Percentiles rank a stretch among this genome's conserved stretches.
phyloP scores from a whole-genome alignment of 2,329 filamentous ascomycete genomes.

The Verticillium klebahnii region DNA sequence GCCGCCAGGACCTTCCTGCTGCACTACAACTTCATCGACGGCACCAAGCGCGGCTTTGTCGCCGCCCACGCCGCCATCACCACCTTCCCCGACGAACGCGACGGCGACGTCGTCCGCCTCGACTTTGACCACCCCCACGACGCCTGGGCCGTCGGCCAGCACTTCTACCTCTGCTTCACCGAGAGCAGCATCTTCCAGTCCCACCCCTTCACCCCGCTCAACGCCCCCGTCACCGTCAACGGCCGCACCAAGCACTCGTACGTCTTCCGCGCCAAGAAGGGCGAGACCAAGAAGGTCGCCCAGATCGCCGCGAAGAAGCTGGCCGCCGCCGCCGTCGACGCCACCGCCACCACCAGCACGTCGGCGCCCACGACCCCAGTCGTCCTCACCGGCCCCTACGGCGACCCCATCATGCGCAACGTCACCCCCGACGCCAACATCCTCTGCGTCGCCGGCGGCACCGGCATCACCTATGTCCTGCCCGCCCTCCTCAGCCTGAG shows the following conservation, averaged over 20 bases:
- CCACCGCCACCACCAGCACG: not conserved
- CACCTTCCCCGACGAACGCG: slow-evolving; percentile 50
- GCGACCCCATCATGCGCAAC: slow-evolving; percentile 39
- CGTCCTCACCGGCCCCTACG: slow-evolving; percentile 61
- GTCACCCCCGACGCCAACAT: slow-evolving; percentile 34
- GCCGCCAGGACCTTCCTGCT: slow-evolving; percentile 53
- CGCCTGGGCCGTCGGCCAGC: slow-evolving; percentile 62
- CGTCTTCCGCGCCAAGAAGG: slow-evolving; percentile 51
- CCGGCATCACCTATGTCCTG: slow-evolving; percentile 34
- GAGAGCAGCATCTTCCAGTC: slow-evolving; percentile 66
- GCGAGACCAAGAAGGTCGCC: slow-evolving; percentile 55
- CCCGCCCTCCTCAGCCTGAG: slow-evolving; percentile 33
- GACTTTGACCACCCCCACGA: slow-evolving; percentile 60
- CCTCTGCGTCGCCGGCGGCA: slow-evolving; percentile 34
- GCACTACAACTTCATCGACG: slow-evolving; percentile 50
- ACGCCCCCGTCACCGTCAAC: slow-evolving; percentile 38
- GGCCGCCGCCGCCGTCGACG: slow-evolving; percentile 14
- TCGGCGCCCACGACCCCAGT: slow-evolving; percentile 40
- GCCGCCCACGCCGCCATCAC: slow-evolving; percentile 44
- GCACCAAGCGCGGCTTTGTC: slow-evolving; percentile 47
- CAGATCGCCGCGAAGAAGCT: slow-evolving; percentile 34
- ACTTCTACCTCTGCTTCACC: slow-evolving; percentile 67
- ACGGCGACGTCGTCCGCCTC: slow-evolving; percentile 60
- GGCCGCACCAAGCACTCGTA: slow-evolving; percentile 47
- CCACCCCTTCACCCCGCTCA: slow-evolving; percentile 65